phyloP scores from a whole-genome alignment of 2,329 filamentous ascomycete species.

The Epicoccum sorghinum region DNA sequence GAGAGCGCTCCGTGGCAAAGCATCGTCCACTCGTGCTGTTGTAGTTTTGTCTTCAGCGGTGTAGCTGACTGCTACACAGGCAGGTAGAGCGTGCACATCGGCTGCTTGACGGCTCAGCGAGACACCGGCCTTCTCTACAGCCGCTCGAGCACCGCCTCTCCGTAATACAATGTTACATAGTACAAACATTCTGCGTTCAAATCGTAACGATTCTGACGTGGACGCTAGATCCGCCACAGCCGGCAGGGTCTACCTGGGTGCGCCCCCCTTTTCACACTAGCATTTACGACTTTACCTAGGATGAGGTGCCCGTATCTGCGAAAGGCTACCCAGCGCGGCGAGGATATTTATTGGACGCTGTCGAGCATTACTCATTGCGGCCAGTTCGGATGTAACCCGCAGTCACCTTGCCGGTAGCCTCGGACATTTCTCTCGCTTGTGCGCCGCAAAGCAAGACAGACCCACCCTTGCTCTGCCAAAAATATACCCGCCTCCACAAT shows the following conservation, averaged over 20 bases:
- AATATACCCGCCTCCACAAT: slow-evolving; percentile 39
- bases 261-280: slow-evolving; percentile 8
- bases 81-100: neutral
- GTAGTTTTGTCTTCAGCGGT: neutral
- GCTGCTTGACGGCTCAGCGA: neutral
- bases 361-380: slow-evolving; percentile 29
- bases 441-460: slow-evolving; percentile 21
- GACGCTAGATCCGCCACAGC: slow-evolving; percentile 17
- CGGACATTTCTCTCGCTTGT: slow-evolving; percentile 37
- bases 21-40: neutral
- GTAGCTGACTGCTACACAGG: slow-evolving; percentile 2
- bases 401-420: slow-evolving; percentile 23
- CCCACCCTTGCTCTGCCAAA: slow-evolving; percentile 38
- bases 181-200: slow-evolving; percentile 5
- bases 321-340: slow-evolving; percentile 14
- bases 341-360: slow-evolving; percentile 40
- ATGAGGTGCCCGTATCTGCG: slow-evolving; percentile 16
- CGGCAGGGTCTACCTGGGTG: slow-evolving; percentile 9
- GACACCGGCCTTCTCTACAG: neutral
- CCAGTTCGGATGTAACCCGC: slow-evolving; percentile 36
- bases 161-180: slow-evolving; percentile 4
- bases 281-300: neutral
- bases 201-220: slow-evolving; percentile 8
- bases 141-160: slow-evolving; percentile 2
- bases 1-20: slow-evolving; percentile 4